Evolutionary conservation across 2,329 filamentous ascomycete species (phyloP), one percentile per base, ranked within the genome.

Genomic region (Conoideocrella luteorostrata): DNA sequence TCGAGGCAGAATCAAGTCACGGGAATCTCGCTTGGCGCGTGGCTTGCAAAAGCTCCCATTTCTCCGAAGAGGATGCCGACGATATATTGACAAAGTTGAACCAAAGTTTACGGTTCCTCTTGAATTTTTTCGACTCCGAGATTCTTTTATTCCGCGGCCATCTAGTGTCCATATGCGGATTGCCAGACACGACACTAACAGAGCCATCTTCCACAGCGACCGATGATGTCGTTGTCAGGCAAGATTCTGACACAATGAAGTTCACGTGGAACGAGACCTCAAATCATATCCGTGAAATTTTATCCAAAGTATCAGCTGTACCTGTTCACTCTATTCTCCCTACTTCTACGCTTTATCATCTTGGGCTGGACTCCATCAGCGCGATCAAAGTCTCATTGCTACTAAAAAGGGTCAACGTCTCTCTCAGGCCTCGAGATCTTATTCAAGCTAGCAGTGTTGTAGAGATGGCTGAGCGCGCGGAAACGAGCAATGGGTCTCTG

Each of bases 311-410:
- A 1, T 86, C 88, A 0, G 77, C 75, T 13, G 63, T 84, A 0
- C 68, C 80, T 0, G 62, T 70, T 15, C 57, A 69, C 0, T 69
- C 78, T 2, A 85, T 95, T 41, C 62, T 66, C 3, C 72, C 71
- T 44, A 68, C 71, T 1, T 76, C 81, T 40, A 87, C 76, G 0
- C 76, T 95, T 11, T 95, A 93, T 61, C 82, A 93, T 50, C 72
- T 96, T 2, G 90, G 90, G 0, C 77, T 96, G 2, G 90, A 96
- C 59, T 96, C 90, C 0, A 95, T 96, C 60, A 91, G 84, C 50
- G 84, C 88, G 2, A 93, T 96, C 66, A 94, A 93, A 56, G 80
- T 89, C 4, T 80, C 82, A 7, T 76, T 83, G 0, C 68, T 89
- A 7, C 67, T 96, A 4, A 80, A 78, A 33, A 84, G 77, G 51